These are phyloP conservation scores for Porphyra umbilicalis DNA, from an alignment of 31 red algal species.

Conservation along the genomic window DNA sequence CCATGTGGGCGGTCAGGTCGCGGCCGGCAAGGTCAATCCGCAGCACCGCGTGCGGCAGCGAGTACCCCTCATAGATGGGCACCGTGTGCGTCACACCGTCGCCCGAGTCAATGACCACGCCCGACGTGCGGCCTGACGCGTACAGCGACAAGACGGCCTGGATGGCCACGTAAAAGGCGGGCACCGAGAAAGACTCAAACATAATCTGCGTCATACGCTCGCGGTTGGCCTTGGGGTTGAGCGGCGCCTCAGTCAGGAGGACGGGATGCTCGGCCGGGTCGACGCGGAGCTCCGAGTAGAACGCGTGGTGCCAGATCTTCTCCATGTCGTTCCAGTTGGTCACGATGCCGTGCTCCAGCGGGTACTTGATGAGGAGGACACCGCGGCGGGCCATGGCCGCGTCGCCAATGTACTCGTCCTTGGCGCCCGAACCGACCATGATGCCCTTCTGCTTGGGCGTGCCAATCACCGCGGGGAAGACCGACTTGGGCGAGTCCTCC, in stretches of 20 bases:
- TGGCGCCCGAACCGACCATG: slow-evolving; percentile 96
- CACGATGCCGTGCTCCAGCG: slow-evolving; percentile 99
- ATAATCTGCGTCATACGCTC: slow-evolving; percentile 99
- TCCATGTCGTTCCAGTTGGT: slow-evolving; percentile 99
- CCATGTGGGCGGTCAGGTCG: slow-evolving; percentile 96
- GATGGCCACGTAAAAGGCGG: slow-evolving; percentile 98
- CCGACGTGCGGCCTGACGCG: slow-evolving; percentile 98
- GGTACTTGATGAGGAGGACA: slow-evolving; percentile 99
- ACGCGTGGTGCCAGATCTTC: slow-evolving; percentile 99
- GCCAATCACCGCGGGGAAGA: slow-evolving; percentile 99
- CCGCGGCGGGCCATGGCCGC: slow-evolving; percentile 96
- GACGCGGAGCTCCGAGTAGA: slow-evolving; percentile 98
- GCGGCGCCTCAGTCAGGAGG: slow-evolving; percentile 96
- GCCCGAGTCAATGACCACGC: slow-evolving; percentile 97
- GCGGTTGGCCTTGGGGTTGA: slow-evolving; percentile 98
- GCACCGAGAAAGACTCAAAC: slow-evolving; percentile 97
- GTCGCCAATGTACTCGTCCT: slow-evolving; percentile 99
- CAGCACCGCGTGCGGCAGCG: slow-evolving; percentile 91
- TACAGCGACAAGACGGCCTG: slow-evolving; percentile 98
- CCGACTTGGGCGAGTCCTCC: slow-evolving; percentile 96
- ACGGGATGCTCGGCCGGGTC: slow-evolving; percentile 94
- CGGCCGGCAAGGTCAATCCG: slow-evolving; percentile 98
- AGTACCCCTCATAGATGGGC: slow-evolving; percentile 99
- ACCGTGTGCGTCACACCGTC: slow-evolving; percentile 99
- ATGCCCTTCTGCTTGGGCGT: slow-evolving; percentile 95